A percentile compares a stretch with the other conserved stretches of the same genome.
These are phyloP conservation scores for Aspergillus ochraceus DNA, from an alignment of 2,329 filamentous ascomycete species.

Conservation along the genomic window DNA sequence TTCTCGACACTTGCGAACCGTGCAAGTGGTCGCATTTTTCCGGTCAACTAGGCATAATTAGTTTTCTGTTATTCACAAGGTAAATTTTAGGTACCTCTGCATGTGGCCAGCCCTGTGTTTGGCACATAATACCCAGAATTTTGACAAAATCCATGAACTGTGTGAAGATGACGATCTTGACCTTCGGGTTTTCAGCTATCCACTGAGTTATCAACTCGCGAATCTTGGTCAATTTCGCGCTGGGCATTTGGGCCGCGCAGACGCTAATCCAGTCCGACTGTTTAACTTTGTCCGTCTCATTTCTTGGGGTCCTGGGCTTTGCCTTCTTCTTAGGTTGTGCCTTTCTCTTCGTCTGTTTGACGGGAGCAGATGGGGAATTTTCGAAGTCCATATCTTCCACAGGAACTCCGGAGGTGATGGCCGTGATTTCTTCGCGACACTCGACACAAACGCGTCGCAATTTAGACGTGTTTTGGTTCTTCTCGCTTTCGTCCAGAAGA, in stretches of 20 bases:
- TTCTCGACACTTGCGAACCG: slow-evolving; percentile 48
- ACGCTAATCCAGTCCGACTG: slow-evolving; percentile 29
- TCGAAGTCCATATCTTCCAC: slow-evolving; percentile 6
- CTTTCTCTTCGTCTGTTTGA: not conserved
- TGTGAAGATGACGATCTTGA: slow-evolving; percentile 62
- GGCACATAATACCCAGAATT: slow-evolving; percentile 53
- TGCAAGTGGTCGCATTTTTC: slow-evolving; percentile 46
- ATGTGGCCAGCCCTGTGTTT: slow-evolving; percentile 50
- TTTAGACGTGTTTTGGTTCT: slow-evolving; percentile 23
- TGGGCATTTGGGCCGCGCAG: slow-evolving; percentile 30
- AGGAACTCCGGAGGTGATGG: slow-evolving; percentile 12
- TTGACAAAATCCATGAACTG: slow-evolving; percentile 58
- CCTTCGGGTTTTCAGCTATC: slow-evolving; percentile 43
- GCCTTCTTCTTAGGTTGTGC: no score
- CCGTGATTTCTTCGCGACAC: slow-evolving; percentile 14
- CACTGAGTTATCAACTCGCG: slow-evolving; percentile 39
- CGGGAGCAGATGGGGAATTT: not conserved
- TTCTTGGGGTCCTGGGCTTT: slow-evolving; percentile 7
- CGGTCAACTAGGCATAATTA: slow-evolving; percentile 42
- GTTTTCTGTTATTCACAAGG: not conserved
- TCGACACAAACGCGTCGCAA: slow-evolving; percentile 25
- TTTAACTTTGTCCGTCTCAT: slow-evolving; percentile 20
- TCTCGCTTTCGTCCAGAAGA: not conserved
- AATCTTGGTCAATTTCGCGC: slow-evolving; percentile 42
- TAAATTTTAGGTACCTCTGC: slow-evolving; percentile 6